Base-by-base conservation (phyloP, 2,329 filamentous ascomycete species). In the Venturia effusa region DNA sequence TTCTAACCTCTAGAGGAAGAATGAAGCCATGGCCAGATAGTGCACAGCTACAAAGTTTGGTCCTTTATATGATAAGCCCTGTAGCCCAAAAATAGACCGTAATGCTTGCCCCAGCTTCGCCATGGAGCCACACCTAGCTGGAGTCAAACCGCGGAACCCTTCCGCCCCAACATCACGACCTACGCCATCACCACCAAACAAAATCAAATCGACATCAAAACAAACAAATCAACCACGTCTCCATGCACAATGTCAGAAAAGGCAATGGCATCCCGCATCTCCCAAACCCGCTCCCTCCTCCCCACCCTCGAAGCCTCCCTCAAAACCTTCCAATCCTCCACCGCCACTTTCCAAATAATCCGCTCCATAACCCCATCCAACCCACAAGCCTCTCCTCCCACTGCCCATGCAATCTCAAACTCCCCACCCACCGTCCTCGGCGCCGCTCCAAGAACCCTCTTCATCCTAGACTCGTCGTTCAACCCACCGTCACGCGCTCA, bases 401-500 rank as follows among this genome's bases (percentile, higher is more conserved):
- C n/a, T n/a, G n/a, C n/a, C n/a, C n/a, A n/a, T n/a, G n/a, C 27
- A 6, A 19, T 40, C 24, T 40, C 37, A 15, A 40, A 39, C 15
- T 45, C 62, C 22, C 7, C 24, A 19, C 22, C 30, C n/a, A n/a
- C n/a, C 22, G 39, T 34, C 22, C 19, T 59, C 37, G 22, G 32
- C n/a, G 39, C 54, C 19, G 55, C 0, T 43, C 39, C 60, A n/a
- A 27, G 48, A 71, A 81, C 78, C 1, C 79, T 88, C 62, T 85
- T 84, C 72, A 83, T 88, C 64, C 77, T 87, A 57, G 85, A 87
- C 70, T 86, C 84, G 0, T 86, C 83, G 30, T 87, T 86, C 79
- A 88, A 88, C 67, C 85, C 85, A 13, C 85, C 85, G 1, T 84
- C 83, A 3, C 75, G 77, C 62, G 85, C 84, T 11, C 84, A 88